phyloP scores from a whole-genome alignment of 176 grass and related monocot species.

The Avena sativa region DNA sequence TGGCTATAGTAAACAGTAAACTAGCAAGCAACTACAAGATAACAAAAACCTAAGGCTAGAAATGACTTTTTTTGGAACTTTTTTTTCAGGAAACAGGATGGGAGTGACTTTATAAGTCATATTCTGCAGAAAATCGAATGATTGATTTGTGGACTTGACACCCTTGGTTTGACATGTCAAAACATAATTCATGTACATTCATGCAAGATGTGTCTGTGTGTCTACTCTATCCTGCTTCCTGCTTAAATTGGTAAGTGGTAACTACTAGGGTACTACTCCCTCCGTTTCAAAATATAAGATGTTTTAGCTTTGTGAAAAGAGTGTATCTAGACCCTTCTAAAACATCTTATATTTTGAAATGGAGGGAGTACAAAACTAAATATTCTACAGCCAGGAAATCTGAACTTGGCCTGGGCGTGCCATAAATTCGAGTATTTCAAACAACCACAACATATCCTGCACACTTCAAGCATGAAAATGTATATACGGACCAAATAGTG shows the following conservation, averaged over 20 bases:
- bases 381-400: background rate
- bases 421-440: slow-evolving; percentile 23
- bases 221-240: background rate
- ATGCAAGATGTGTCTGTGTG: background rate
- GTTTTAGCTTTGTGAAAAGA: too few relatives aligned
- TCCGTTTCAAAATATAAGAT: too few relatives aligned
- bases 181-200: background rate
- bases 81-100: background rate
- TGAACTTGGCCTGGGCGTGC: background rate
- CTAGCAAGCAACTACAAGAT: background rate
- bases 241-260: background rate
- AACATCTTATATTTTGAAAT: too few relatives aligned
- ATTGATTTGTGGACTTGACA: background rate
- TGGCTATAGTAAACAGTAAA: slow-evolving; percentile 3
- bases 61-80: background rate
- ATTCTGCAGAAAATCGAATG: background rate
- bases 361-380: background rate
- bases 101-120: slow-evolving; percentile 16
- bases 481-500: background rate
- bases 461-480: background rate
- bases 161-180: slow-evolving; percentile 22
- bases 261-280: background rate
- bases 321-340: too few relatives aligned
- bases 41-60: slow-evolving; percentile 7
- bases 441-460: slow-evolving; percentile 3